phyloP scores from a whole-genome alignment of 805 yeast genomes.

The Saccharomyces mikatae region DNA sequence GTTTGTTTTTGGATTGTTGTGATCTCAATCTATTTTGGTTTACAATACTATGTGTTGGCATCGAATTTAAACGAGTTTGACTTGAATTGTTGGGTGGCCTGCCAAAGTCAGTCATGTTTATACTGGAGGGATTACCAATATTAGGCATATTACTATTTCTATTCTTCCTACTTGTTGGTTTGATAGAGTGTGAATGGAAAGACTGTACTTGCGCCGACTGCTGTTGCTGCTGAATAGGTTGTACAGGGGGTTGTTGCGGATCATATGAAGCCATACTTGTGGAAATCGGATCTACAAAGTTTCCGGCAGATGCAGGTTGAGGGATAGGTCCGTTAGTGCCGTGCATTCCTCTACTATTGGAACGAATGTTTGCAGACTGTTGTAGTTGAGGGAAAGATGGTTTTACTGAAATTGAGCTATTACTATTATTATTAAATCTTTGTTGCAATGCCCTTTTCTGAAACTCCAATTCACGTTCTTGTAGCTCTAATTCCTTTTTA shows the following conservation, averaged over 20 bases:
- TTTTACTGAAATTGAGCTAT: conserved; percentile 6
- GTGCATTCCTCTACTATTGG: conserved; percentile 20
- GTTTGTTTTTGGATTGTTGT: conserved; percentile 2
- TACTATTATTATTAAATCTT: conserved; percentile 6
- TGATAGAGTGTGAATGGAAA: conserved; percentile 19
- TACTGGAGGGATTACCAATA: conserved; percentile 28
- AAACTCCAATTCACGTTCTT: conserved; percentile 29
- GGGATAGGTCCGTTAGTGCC: conserved; percentile 16
- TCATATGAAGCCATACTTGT: not conserved
- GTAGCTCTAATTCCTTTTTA: conserved; percentile 28
- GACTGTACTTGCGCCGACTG: not conserved
- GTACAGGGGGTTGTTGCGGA: conserved; percentile 2
- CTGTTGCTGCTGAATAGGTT: not conserved
- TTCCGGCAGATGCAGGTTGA: conserved; percentile 11
- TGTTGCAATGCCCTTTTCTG: conserved; percentile 25
- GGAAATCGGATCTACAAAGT: conserved; percentile 18
- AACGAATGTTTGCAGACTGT: conserved; percentile 15
- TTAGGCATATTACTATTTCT: conserved; percentile 29
- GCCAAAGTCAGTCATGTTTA: conserved; percentile 9
- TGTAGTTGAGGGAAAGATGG: conserved; percentile 16
- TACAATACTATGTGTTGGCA: conserved; percentile 18
- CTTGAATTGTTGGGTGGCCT: conserved; percentile 11
- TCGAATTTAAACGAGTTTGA: conserved; percentile 22
- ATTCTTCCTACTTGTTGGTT: conserved; percentile 32
- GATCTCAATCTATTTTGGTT: conserved; percentile 13